phyloP scores from a whole-genome alignment of 345 rosid genomes.

The Punica granatum region DNA sequence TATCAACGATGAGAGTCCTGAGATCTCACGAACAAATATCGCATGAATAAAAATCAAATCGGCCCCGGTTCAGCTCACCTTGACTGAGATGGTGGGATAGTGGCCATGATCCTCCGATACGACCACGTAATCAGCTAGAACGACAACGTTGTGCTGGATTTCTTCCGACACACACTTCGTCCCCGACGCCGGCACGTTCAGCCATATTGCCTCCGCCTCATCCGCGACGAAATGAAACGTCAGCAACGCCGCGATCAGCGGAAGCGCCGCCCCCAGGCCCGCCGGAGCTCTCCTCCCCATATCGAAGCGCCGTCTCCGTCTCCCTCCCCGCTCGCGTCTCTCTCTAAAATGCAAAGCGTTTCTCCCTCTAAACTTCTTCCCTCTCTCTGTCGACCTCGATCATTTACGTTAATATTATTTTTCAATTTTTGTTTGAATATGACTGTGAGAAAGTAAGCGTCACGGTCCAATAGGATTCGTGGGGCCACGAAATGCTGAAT shows the following conservation, averaged over 20 bases:
- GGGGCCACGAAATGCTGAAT: neutral
- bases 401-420: neutral
- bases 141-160: conserved; percentile 72
- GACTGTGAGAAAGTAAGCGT: neutral
- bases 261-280: conserved; percentile 6
- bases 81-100: conserved; percentile 55
- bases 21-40: neutral
- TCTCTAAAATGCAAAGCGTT: neutral
- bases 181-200: conserved; percentile 52
- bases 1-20: neutral
- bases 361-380: neutral
- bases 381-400: neutral
- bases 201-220: conserved; percentile 56
- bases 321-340: conserved; percentile 1
- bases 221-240: conserved; percentile 11
- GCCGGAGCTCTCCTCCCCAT: conserved; percentile 8
- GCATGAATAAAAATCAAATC: neutral
- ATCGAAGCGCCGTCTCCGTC: neutral
- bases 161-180: conserved; percentile 96
- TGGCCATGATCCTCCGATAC: conserved; percentile 45
- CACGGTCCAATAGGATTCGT: conserved; percentile 1
- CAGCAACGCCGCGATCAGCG: conserved; percentile 7
- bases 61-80: conserved; percentile 36
- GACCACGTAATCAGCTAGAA: conserved; percentile 70
- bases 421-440: too few species aligned